These are phyloP conservation scores for Aureobasidium sp. DNA, from an alignment of 2,329 filamentous ascomycete genomes.

Conservation along the genomic window DNA sequence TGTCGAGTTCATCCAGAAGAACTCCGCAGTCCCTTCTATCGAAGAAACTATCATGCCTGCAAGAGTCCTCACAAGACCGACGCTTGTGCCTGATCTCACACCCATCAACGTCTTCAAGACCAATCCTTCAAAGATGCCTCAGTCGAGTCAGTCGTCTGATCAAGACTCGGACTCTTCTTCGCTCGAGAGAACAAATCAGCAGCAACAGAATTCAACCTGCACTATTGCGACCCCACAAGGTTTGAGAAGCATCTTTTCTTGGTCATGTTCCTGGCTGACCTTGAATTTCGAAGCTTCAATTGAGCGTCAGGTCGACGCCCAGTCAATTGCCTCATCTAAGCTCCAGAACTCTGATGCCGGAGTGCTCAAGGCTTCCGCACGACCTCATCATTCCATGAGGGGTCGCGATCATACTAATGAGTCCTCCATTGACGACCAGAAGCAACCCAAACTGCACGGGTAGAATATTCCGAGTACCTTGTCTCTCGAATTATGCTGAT, in stretches of 20 bases:
- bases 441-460: background rate
- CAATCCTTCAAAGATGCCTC: background rate
- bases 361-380: background rate
- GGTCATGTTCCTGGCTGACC: slow-evolving; percentile 6
- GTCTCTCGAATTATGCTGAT: background rate
- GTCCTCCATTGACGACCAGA: background rate
- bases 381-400: background rate
- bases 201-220: background rate
- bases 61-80: background rate
- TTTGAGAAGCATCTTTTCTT: background rate
- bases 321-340: background rate
- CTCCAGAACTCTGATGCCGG: background rate
- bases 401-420: background rate
- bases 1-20: background rate
- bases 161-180: background rate
- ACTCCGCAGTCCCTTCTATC: background rate
- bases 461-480: background rate
- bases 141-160: background rate
- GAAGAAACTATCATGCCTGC: background rate
- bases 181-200: background rate
- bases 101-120: background rate
- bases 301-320: background rate
- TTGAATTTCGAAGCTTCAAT: background rate
- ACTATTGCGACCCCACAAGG: background rate
- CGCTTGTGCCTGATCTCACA: background rate